phyloP scores from a whole-genome alignment of 2,329 filamentous ascomycete species.

The Cryphonectria carpinicola region DNA sequence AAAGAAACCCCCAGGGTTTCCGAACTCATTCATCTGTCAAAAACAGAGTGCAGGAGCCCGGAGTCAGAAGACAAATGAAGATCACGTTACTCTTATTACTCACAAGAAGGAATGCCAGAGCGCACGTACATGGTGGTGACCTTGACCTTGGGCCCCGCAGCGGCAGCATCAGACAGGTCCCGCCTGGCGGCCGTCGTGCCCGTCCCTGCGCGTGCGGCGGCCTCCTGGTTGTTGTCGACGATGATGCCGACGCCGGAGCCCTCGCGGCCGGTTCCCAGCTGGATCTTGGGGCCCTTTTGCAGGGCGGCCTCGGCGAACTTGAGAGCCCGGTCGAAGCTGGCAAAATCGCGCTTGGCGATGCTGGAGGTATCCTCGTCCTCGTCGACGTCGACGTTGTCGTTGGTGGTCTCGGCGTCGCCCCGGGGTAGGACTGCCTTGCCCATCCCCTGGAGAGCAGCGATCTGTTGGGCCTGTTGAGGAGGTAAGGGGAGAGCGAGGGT shows the following conservation, averaged over 20 bases:
- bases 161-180: slow-evolving; percentile 34
- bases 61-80: slow-evolving; percentile 13
- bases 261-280: slow-evolving; percentile 50
- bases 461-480: slow-evolving; percentile 42
- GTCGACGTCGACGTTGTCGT: slow-evolving; percentile 45
- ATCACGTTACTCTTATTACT: slow-evolving; percentile 36
- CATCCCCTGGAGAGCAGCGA: slow-evolving; percentile 50
- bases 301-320: slow-evolving; percentile 50
- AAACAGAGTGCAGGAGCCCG: not conserved
- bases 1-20: not conserved
- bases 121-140: slow-evolving; percentile 53
- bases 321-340: slow-evolving; percentile 52
- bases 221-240: slow-evolving; percentile 37
- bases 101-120: slow-evolving; percentile 47
- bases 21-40: not conserved
- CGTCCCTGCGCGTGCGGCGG: slow-evolving; percentile 29
- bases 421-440: slow-evolving; percentile 54
- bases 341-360: slow-evolving; percentile 50
- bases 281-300: slow-evolving; percentile 50
- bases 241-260: slow-evolving; percentile 46
- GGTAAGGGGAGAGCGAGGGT: not conserved
- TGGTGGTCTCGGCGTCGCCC: slow-evolving; percentile 29
- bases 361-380: slow-evolving; percentile 31
- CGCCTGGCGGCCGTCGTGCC: slow-evolving; percentile 21
- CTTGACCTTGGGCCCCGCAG: slow-evolving; percentile 45